Evolutionary conservation across 1,284 basidiomycete genomes (phyloP).

Genomic region (Gymnopus androsaceus): DNA sequence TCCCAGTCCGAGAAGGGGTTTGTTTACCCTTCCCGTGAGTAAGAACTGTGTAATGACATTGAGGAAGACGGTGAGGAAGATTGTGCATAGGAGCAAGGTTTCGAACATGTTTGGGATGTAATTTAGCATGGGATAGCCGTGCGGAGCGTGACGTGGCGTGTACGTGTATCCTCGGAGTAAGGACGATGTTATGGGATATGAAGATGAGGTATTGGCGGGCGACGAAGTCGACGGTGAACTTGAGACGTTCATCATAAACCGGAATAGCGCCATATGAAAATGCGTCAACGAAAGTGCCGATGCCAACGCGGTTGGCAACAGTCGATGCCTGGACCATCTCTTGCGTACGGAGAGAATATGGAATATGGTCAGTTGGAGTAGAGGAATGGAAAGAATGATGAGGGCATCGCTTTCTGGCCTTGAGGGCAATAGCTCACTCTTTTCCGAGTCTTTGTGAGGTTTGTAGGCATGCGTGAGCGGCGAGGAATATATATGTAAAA

Average conservation of each 20-base stretch:
- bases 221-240: neutral
- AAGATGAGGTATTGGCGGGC: slow-evolving; percentile 23
- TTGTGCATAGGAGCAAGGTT: slow-evolving; percentile 55
- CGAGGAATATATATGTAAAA: slow-evolving; percentile 70
- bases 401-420: slow-evolving; percentile 44
- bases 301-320: slow-evolving; percentile 64
- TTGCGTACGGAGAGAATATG: slow-evolving; percentile 65
- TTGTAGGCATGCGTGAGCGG: slow-evolving; percentile 56
- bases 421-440: slow-evolving; percentile 6
- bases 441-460: slow-evolving; percentile 47
- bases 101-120: slow-evolving; percentile 74
- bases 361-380: slow-evolving; percentile 66
- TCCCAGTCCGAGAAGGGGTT: slow-evolving; percentile 44
- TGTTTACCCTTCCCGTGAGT: slow-evolving; percentile 49
- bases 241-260: slow-evolving; percentile 26
- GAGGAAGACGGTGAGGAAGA: slow-evolving; percentile 56
- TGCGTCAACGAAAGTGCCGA: slow-evolving; percentile 61
- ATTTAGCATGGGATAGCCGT: slow-evolving; percentile 64
- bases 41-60: slow-evolving; percentile 67
- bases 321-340: slow-evolving; percentile 59
- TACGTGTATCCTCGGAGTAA: neutral
- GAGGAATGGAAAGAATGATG: slow-evolving; percentile 66
- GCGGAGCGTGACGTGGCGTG: slow-evolving; percentile 2
- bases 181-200: neutral
- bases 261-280: slow-evolving; percentile 61